A percentile compares a stretch with the other conserved stretches of the same genome.
These are phyloP conservation scores for Ogataea methanolica DNA, from an alignment of 805 yeast species.

Conservation along the genomic window DNA sequence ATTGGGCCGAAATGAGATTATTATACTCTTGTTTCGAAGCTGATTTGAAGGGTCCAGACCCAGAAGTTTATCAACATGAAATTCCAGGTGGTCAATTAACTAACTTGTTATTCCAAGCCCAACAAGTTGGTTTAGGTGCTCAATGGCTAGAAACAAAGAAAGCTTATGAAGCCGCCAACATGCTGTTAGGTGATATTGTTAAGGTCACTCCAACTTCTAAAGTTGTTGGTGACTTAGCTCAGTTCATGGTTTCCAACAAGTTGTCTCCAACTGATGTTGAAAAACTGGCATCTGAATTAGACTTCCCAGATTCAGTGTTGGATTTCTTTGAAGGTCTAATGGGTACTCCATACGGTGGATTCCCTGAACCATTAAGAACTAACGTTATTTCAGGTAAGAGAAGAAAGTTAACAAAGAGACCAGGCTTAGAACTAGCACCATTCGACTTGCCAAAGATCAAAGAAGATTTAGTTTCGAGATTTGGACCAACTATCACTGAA, in stretches of 20 bases:
- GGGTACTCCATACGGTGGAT: slow-evolving; percentile 99
- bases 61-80: slow-evolving; percentile 97
- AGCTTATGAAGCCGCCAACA: slow-evolving; percentile 89
- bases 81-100: slow-evolving; percentile 99
- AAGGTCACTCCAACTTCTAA: slow-evolving; percentile 99
- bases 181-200: slow-evolving; percentile 90
- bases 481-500: slow-evolving; percentile 71
- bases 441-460: slow-evolving; percentile 68
- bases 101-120: slow-evolving; percentile 97
- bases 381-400: slow-evolving; percentile 89
- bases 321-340: slow-evolving; percentile 98
- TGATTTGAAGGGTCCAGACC: slow-evolving; percentile 98
- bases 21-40: slow-evolving; percentile 97
- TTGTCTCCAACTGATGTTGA: slow-evolving; percentile 79
- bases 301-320: slow-evolving; percentile 97
- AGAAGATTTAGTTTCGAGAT: slow-evolving; percentile 71
- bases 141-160: slow-evolving; percentile 96
- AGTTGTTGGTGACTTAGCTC: slow-evolving; percentile 99
- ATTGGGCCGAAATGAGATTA: slow-evolving; percentile 99
- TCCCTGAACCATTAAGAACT: slow-evolving; percentile 98
- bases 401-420: slow-evolving; percentile 81
- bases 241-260: slow-evolving; percentile 97
- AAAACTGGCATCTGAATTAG: slow-evolving; percentile 83
- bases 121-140: slow-evolving; percentile 95
- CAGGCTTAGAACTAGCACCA: slow-evolving; percentile 88